phyloP scores from a whole-genome alignment of 768 basidiomycete species.

The Dentipellis sp. region DNA sequence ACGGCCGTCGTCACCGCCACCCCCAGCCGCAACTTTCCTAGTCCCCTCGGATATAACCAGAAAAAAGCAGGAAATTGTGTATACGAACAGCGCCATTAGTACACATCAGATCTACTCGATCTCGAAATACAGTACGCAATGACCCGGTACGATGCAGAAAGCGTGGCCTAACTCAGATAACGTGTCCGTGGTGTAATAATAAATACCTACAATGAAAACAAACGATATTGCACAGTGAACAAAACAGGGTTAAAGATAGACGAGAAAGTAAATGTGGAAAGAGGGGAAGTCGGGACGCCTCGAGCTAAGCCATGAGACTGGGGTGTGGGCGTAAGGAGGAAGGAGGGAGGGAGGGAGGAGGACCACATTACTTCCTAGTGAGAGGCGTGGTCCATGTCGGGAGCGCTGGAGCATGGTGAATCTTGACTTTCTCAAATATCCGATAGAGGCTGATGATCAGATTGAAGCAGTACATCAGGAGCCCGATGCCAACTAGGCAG shows the following conservation, averaged over 20 bases:
- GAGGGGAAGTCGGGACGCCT: background rate
- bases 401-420: slow-evolving; percentile 27
- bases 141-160: too few species aligned
- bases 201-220: too few species aligned
- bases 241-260: background rate
- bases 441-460: slow-evolving; percentile 78
- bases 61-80: background rate
- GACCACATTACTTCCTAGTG: background rate
- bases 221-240: too few species aligned
- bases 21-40: too few species aligned
- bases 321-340: background rate
- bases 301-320: background rate
- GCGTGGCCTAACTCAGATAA: too few species aligned
- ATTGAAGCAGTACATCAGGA: slow-evolving; percentile 76
- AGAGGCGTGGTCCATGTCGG: background rate
- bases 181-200: too few species aligned
- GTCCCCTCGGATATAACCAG: background rate
- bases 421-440: slow-evolving; percentile 87
- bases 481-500: slow-evolving; percentile 65
- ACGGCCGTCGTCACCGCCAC: too few species aligned
- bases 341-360: background rate
- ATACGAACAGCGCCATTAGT: background rate
- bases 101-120: background rate
- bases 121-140: background rate
- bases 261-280: background rate